Evolutionary conservation across 225 moss, liverwort and hornwort species (phyloP).

Genomic region (Antitrichia curtipendula): DNA sequence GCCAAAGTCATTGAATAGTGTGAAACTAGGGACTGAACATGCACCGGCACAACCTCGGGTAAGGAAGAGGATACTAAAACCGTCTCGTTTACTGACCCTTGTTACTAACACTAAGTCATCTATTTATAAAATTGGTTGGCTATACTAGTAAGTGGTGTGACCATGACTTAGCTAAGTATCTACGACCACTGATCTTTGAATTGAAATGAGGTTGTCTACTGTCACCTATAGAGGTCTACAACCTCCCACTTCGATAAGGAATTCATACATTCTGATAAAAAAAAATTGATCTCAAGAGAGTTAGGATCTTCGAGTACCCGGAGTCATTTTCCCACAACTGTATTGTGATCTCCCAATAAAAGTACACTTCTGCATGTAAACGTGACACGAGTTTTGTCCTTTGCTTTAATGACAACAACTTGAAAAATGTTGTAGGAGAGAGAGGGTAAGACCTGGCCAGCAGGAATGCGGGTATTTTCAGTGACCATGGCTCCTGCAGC

Average conservation of each 20-base stretch:
- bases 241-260: background rate
- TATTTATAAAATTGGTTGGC: background rate
- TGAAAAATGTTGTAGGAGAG: background rate
- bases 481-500: constrained; percentile 71
- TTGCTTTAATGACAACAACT: background rate
- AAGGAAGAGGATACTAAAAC: background rate
- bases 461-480: constrained; percentile 51
- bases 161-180: background rate
- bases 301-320: background rate
- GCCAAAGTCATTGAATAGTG: background rate
- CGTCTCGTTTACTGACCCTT: background rate
- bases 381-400: background rate
- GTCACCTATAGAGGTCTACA: background rate
- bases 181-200: background rate
- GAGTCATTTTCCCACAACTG: background rate
- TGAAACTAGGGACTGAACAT: background rate
- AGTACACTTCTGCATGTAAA: background rate
- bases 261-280: background rate
- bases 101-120: background rate
- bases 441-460: constrained; percentile 46
- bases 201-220: background rate
- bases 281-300: background rate
- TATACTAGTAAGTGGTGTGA: background rate
- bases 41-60: background rate
- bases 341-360: background rate